phyloP scores from a whole-genome alignment of 2,329 filamentous ascomycete genomes.

The Sporothrix brasiliensis region DNA sequence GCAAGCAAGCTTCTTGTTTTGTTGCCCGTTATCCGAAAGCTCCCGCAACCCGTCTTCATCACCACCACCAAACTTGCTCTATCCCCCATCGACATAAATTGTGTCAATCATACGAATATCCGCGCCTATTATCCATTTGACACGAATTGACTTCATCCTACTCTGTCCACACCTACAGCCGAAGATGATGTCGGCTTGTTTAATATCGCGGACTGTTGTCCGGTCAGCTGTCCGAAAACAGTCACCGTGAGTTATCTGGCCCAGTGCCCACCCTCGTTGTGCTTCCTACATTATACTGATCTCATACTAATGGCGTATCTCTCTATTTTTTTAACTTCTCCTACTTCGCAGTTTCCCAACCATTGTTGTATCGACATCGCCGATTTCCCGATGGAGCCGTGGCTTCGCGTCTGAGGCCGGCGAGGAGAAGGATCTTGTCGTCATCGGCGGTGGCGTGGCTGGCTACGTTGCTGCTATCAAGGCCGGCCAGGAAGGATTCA shows the following conservation, averaged over 20 bases:
- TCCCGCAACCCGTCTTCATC: conserved; percentile 32
- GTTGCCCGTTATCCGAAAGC: conserved; percentile 35
- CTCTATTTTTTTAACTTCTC: not conserved
- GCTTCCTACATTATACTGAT: not conserved
- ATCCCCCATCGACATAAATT: conserved; percentile 14
- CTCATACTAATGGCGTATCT: not conserved
- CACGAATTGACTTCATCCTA: not conserved
- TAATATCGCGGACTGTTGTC: conserved; percentile 61
- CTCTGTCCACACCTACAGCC: not conserved
- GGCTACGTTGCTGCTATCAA: conserved; percentile 99
- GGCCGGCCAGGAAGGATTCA: conserved; percentile 94
- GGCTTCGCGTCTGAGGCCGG: conserved; percentile 59
- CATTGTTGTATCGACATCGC: conserved; percentile 50
- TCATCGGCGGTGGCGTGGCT: conserved; percentile 97
- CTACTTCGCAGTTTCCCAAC: conserved; percentile 51
- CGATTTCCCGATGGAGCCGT: conserved; percentile 57
- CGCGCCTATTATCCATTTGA: not conserved
- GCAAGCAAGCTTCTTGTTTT: conserved; percentile 30
- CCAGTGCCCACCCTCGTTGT: conserved; percentile 7
- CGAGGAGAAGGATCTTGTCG: conserved; percentile 96
- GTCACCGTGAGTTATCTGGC: conserved; percentile 34
- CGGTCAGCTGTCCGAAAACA: conserved; percentile 57
- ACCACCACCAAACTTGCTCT: not conserved
- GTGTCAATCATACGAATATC: conserved; percentile 29
- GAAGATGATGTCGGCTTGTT: conserved; percentile 62